Percentiles rank a stretch among this genome's conserved stretches.
phyloP scores from a whole-genome alignment of 805 yeast genomes.

The Saccharomyces mikatae region DNA sequence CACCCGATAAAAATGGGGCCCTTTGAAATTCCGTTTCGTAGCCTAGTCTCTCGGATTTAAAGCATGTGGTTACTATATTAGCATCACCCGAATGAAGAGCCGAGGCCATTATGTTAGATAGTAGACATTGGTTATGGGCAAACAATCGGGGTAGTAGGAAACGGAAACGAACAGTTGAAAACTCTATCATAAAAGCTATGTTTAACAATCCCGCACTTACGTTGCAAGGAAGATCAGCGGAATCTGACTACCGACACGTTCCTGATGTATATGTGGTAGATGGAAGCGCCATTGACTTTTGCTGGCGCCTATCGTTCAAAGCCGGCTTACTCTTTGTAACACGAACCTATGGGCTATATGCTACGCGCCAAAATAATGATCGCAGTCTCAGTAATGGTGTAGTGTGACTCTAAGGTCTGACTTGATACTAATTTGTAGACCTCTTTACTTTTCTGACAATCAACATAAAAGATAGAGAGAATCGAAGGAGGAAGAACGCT shows the following conservation, averaged over 20 bases:
- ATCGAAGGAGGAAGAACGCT: background rate
- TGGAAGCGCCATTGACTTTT: background rate
- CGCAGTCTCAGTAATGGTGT: background rate
- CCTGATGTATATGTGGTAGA: background rate
- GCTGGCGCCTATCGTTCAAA: background rate
- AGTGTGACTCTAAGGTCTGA: background rate
- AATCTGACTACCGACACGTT: background rate
- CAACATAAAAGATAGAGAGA: background rate
- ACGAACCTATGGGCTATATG: background rate
- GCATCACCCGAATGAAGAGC: constrained; percentile 4
- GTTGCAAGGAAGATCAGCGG: background rate
- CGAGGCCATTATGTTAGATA: background rate
- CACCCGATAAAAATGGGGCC: background rate
- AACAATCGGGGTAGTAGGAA: background rate
- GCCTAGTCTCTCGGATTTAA: background rate
- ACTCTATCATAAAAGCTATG: background rate
- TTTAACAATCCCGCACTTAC: background rate
- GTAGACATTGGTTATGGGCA: background rate
- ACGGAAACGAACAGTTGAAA: background rate
- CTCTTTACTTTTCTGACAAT: background rate
- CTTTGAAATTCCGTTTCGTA: background rate
- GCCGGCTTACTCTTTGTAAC: background rate
- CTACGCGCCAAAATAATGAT: background rate
- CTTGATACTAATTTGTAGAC: background rate
- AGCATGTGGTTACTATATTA: background rate